These are phyloP conservation scores for Lipomyces anomalus DNA, from an alignment of 805 yeast species.

Conservation along the genomic window DNA sequence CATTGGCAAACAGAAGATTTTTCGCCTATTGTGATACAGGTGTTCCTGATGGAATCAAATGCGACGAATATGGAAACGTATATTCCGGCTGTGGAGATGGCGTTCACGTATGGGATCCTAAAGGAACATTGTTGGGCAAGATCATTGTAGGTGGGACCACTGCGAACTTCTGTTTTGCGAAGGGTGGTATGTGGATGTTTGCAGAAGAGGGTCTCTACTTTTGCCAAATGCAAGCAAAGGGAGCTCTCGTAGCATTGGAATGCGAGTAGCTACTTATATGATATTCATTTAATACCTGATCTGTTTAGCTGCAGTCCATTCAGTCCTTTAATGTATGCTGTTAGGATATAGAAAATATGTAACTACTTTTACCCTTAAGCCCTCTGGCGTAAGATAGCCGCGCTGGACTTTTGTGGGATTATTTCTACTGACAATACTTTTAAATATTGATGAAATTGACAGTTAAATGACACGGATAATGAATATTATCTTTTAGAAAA, in stretches of 20 bases:
- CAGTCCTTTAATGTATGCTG: too few species aligned
- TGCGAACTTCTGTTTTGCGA: slow-evolving; percentile 20
- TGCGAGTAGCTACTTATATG: slow-evolving; percentile 14
- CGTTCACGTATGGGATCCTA: slow-evolving; percentile 15
- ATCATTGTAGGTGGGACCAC: slow-evolving; percentile 12
- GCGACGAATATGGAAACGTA: slow-evolving; percentile 18
- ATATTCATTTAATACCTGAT: too few species aligned
- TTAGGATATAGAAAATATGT: too few species aligned
- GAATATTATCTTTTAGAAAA: too few species aligned
- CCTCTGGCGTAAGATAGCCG: too few species aligned
- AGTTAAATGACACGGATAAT: too few species aligned
- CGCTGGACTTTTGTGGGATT: too few species aligned
- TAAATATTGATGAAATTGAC: too few species aligned
- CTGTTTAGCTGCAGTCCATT: too few species aligned
- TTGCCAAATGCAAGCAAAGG: slow-evolving; percentile 6
- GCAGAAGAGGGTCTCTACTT: slow-evolving; percentile 13
- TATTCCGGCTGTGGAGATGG: slow-evolving; percentile 24
- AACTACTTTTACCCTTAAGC: too few species aligned
- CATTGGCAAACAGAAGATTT: slow-evolving; percentile 6
- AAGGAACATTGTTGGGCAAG: slow-evolving; percentile 17
- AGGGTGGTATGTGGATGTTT: slow-evolving; percentile 19
- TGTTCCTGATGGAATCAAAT: slow-evolving; percentile 20
- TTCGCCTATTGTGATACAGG: slow-evolving; percentile 20
- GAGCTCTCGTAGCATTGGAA: slow-evolving; percentile 13
- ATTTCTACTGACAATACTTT: too few species aligned